Base-by-base conservation (phyloP, 2,329 filamentous ascomycete species). In the Botrytis medusae region DNA sequence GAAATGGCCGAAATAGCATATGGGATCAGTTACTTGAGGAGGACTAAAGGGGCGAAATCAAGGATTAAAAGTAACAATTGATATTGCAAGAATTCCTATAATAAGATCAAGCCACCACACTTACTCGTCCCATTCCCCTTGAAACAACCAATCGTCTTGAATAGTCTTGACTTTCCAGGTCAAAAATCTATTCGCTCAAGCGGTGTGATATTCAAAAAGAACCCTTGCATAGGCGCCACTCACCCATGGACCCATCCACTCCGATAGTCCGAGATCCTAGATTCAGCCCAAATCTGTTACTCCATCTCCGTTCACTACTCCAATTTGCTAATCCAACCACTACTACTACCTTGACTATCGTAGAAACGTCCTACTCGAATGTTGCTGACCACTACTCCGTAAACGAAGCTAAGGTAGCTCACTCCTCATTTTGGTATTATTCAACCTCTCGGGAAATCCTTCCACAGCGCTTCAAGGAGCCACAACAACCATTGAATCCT, bases 201-300 rank as follows among this genome's bases (percentile, higher is more conserved):
- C 65, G 65, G 65, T 68, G 65, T 68, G 65, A 68, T 68, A 42
- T 57, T 68, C 54, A 34, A 46, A 25, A 70, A 46, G 40, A 57
- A 57, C 34, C 69, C 69, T 65, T 71, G 69, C 59, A 71, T 65
- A 65, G 69, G 69, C 69, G 69, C 69, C 69, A 48, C 64, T n/a
- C 32, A n/a, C 12, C 32, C 42, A 61, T 46, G 25, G 18, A n/a
- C 57, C 37, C 34, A n/a, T 32, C 37, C 64, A 69, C 51, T 44
- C 67, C 67, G 67, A 69, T 42, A 60, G 67, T 69, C 67, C 67
- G 67, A 60, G 46, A 54, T 68, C 46, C 64, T 18, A 68, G 48
- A 57, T 57, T 68, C 65, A 57, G 65, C 65, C 48, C 48, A 68
- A 57, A 68, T 42, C 34, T 44, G 48, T 25, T 9, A 42, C 34